phyloP scores from a whole-genome alignment of 345 rosid genomes.

The Tarenaya hassleriana region DNA sequence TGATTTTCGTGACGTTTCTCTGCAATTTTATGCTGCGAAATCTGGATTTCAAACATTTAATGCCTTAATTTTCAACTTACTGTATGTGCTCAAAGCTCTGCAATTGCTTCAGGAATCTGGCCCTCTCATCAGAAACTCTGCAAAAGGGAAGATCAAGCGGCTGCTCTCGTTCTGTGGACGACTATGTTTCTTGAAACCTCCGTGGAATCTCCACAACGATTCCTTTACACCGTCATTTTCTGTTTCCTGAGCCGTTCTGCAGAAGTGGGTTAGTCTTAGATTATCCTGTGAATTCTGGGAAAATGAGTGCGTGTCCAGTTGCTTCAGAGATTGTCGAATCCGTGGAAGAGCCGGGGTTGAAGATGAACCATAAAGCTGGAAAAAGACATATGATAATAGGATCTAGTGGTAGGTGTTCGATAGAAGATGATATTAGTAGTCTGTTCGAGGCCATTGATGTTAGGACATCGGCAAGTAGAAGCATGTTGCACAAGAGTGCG shows the following conservation, averaged over 20 bases:
- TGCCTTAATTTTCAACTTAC: neutral
- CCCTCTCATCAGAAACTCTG: constrained; percentile 12
- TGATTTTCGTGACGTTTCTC: too few relatives aligned
- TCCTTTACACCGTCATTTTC: constrained; percentile 17
- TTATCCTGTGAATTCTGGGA: constrained; percentile 17
- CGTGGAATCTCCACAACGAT: constrained; percentile 11
- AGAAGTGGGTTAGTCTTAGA: constrained; percentile 37
- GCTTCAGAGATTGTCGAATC: constrained; percentile 57
- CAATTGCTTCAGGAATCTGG: neutral
- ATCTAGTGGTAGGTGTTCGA: constrained; percentile 42
- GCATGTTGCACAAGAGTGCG: constrained; percentile 46
- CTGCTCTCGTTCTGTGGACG: constrained; percentile 20
- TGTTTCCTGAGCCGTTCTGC: constrained; percentile 23
- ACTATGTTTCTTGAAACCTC: constrained; percentile 30
- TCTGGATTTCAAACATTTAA: too few relatives aligned
- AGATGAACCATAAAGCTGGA: constrained; percentile 26
- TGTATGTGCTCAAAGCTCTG: neutral
- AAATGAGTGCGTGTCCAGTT: constrained; percentile 36
- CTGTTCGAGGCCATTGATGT: constrained; percentile 55
- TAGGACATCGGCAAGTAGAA: constrained; percentile 39
- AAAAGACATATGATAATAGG: constrained; percentile 22
- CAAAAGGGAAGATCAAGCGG: constrained; percentile 9
- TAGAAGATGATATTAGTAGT: constrained; percentile 67
- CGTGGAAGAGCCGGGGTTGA: constrained; percentile 30
- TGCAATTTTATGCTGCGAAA: too few relatives aligned